Evolutionary conservation across 1,284 basidiomycete genomes (phyloP).

Genomic region (Papiliotrema fonsecae): DNA sequence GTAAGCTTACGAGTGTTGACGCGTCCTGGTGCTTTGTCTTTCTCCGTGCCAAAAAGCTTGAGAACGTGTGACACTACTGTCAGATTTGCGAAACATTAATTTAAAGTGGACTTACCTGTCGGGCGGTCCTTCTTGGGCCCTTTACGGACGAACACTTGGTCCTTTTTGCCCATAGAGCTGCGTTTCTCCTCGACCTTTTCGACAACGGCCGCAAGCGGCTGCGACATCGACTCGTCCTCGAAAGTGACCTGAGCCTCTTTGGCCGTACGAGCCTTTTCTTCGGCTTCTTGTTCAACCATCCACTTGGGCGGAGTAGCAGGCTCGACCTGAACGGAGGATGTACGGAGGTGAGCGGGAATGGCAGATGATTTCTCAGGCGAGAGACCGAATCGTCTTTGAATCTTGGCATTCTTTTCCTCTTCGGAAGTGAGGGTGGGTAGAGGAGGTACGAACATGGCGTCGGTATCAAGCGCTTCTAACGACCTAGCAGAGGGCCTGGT

Average conservation of each 20-base stretch:
- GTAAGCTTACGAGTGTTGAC: slow-evolving; percentile 22
- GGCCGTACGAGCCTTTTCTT: slow-evolving; percentile 21
- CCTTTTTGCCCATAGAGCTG: slow-evolving; percentile 3
- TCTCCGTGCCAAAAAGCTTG: slow-evolving; percentile 26
- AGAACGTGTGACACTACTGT: slow-evolving; percentile 27
- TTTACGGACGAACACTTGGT: slow-evolving; percentile 1
- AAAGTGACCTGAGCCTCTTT: slow-evolving; percentile 12
- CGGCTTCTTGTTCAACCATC: slow-evolving; percentile 36
- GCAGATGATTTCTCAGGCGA: slow-evolving; percentile 21
- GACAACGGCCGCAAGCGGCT: not conserved
- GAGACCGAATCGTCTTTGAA: slow-evolving; percentile 21
- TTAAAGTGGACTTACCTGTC: slow-evolving; percentile 17
- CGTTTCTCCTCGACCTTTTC: not conserved
- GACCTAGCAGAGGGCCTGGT: too few species aligned
- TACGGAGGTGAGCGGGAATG: slow-evolving; percentile 27
- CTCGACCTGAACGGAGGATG: slow-evolving; percentile 30
- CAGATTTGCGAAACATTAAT: not conserved
- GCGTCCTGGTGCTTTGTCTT: slow-evolving; percentile 12
- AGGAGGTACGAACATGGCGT: too few species aligned
- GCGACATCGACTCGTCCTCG: slow-evolving; percentile 14
- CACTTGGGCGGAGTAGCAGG: slow-evolving; percentile 37
- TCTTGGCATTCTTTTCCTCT: slow-evolving; percentile 1
- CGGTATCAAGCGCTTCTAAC: too few species aligned
- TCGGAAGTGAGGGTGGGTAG: not conserved
- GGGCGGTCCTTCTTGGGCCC: slow-evolving; percentile 31